A percentile compares a stretch with the other conserved stretches of the same genome.
phyloP scores from a whole-genome alignment of 2,329 filamentous ascomycete species.

The Pestalotiopsis sp. region DNA sequence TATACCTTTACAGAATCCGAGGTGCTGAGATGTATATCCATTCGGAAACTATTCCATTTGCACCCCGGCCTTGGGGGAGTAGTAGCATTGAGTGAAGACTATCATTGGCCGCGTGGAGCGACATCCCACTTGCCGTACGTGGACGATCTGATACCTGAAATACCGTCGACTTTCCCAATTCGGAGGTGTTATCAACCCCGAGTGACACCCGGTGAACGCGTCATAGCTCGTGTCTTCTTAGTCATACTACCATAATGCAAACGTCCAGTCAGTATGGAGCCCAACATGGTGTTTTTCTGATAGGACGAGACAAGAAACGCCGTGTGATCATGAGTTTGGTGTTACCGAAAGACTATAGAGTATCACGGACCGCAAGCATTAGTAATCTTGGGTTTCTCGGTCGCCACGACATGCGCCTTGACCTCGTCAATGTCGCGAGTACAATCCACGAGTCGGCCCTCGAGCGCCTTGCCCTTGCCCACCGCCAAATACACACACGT shows the following conservation, averaged over 20 bases:
- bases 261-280: too few relatives aligned
- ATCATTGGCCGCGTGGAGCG: neutral
- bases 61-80: neutral
- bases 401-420: neutral
- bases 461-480: constrained; percentile 4
- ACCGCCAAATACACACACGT: constrained; percentile 1
- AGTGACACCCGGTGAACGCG: neutral
- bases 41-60: neutral
- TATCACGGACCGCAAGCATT: constrained; percentile 1
- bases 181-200: neutral
- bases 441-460: neutral
- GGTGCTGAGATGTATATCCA: neutral
- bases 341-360: neutral
- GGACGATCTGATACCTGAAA: neutral
- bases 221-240: neutral
- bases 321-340: too few relatives aligned
- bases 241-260: neutral
- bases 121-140: neutral
- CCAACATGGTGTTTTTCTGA: too few relatives aligned
- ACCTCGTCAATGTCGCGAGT: constrained; percentile 5
- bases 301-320: too few relatives aligned
- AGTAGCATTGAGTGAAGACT: neutral
- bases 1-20: too few relatives aligned
- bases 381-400: neutral
- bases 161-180: neutral